Base-by-base conservation (phyloP, 495 filamentous ascomycete genomes). In the Penicillium diatomitis region DNA sequence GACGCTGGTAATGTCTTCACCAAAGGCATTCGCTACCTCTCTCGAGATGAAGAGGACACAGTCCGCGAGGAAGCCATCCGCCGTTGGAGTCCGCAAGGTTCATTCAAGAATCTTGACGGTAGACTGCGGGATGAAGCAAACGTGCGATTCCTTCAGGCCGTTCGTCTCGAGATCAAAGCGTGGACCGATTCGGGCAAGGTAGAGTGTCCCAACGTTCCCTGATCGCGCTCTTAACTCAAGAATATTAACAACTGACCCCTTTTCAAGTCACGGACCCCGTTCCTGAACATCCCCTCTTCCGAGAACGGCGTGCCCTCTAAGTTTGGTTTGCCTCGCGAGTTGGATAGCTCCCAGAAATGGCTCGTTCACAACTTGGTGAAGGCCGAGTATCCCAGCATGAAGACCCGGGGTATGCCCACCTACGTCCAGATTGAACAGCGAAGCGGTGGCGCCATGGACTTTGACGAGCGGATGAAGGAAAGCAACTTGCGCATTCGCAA, bases 361-460 rank as follows among this genome's bases (percentile, higher is more conserved):
- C 72, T 90, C 11, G 72, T 90, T 5, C 79, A 88, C 56, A 83
- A 88, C 50, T 62, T 88, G 4, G 68, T 90, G 33, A 75, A 77
- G 8, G 65, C 69, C 7, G 81, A 85, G 55, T 88, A 79, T 48
- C 81, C 86, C 0, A 60, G 65, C 4, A 64, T 83, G 37, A 68
- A 70, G 28, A 69, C 75, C 0, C 61, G 79, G 32, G 56, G 67
- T 32, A 68, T 66, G 35, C 49, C 60, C 4, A 58, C 60, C n/a
- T 80, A 71, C 50, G 66, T 87, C 29, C 72, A 76, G 44, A 70
- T 87, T 50, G 58, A 75, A 4, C 55, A 62, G 10, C 69, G 60
- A 42, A 70, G 84, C 53, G 57, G 71, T 12, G 80, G 83, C 46
- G 65, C 65, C 4, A 56, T 62, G 4, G 51, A 68, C 8, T 60